Base-by-base conservation (phyloP, 768 basidiomycete genomes). In the Mycena vitilis region DNA sequence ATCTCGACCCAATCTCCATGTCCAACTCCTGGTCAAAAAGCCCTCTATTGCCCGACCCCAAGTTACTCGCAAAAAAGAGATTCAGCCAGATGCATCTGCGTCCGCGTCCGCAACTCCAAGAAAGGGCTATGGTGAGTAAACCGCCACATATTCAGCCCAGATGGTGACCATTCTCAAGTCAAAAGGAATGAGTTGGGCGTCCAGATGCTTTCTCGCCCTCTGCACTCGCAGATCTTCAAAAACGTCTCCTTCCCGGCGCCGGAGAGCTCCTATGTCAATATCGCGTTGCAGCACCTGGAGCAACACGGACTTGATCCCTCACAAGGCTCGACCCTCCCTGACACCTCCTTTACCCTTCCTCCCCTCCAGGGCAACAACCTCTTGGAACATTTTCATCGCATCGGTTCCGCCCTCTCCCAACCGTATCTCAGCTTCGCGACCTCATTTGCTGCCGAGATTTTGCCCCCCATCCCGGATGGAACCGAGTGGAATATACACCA, bases 101-200 rank as follows among this genome's bases (percentile, higher is more conserved):
- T 56, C 53, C 38, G 40, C 59, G n/a, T 38, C 22, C 55, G 5
- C 47, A 16, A 63, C 57, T 18, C 42, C 58, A 1, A 11, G 15
- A 18, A 73, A 62, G 45, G 59, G 12, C n/a, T 56, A 61, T 30
- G 68, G 68, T 71, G 51, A 40, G 71, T 54, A 4, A 25, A 2
- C 30, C 47, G 20, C 36, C 13, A n/a, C 25, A 37, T 55, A 37
- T 30, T 53, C 23, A 11, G 8, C 37, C n/a, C 48, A 53, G 36
- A 47, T 9, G 25, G 22, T 71, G 13, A 66, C 42, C 2, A 25
- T 60, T 45, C 34, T 38, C 20, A 64, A 90, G 90, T 85, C 67
- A 88, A 90, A 76, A 87, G 95, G 61, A 98, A 98, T 75, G 88
- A 92, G 68, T 84, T 95, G 48, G 96, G 96, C n/a, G 96, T 98